Conservation (phyloP, 2,329 filamentous ascomycete species). For the Microsporum ferrugineum region DNA sequence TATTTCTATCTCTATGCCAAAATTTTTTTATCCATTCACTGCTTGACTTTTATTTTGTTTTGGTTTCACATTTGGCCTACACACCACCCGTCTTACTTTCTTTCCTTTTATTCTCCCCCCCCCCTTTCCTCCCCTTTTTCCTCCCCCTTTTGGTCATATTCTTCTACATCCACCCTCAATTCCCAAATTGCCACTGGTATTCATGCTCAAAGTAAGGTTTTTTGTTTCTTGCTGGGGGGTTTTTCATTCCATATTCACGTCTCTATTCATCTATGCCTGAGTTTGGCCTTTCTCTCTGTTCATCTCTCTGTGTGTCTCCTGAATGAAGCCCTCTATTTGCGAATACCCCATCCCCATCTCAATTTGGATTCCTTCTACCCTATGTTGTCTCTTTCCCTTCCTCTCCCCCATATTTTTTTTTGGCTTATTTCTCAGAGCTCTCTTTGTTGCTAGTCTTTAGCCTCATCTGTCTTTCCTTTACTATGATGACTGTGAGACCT, state of each 20-base stretch:
- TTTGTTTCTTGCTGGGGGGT: constrained; percentile 5
- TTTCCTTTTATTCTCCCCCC: background rate
- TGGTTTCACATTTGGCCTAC: background rate
- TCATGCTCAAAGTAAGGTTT: constrained; percentile 1
- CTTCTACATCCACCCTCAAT: background rate
- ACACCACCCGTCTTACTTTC: background rate
- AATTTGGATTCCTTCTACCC: constrained; percentile 1
- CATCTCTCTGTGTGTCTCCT: constrained; percentile 15
- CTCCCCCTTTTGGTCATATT: background rate
- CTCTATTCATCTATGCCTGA: constrained; percentile 21
- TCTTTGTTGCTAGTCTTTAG: background rate
- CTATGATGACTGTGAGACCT: background rate
- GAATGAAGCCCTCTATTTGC: constrained; percentile 32
- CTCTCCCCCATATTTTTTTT: constrained; percentile 9
- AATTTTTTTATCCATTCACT: background rate
- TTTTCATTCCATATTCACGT: constrained; percentile 10
- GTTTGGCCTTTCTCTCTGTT: background rate
- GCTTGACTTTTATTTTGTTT: background rate
- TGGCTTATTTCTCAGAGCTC: constrained; percentile 3
- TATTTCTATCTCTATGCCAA: background rate
- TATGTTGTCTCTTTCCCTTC: constrained; percentile 1
- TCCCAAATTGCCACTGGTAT: constrained; percentile 10
- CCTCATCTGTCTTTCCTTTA: background rate
- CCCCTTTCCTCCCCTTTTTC: background rate
- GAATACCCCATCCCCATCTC: constrained; percentile 28